Percentiles rank a stretch among this genome's conserved stretches.
These are phyloP conservation scores for Lactifluus subvellereus DNA, from an alignment of 768 basidiomycete species.

Conservation along the genomic window DNA sequence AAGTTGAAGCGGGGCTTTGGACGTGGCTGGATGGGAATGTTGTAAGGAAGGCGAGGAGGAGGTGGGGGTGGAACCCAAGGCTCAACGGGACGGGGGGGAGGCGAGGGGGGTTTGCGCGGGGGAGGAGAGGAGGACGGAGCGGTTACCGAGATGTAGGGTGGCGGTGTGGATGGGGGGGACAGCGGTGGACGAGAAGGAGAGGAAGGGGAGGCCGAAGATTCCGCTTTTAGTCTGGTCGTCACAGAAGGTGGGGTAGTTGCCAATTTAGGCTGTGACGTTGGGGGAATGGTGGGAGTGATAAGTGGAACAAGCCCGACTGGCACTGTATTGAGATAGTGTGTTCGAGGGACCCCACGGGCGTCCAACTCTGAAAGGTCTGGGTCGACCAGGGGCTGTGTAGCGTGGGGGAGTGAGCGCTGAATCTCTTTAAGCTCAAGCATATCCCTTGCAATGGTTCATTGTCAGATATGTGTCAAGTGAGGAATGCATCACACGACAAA, in stretches of 20 bases:
- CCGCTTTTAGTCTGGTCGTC: neutral
- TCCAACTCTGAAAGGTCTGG: slow-evolving; percentile 19
- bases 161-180: slow-evolving; percentile 19
- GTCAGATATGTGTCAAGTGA: slow-evolving; percentile 5
- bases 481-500: neutral
- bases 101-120: neutral
- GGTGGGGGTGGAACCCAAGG: slow-evolving; percentile 19
- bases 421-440: slow-evolving; percentile 26
- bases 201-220: slow-evolving; percentile 1
- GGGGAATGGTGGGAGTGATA: neutral
- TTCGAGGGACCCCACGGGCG: slow-evolving; percentile 17
- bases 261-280: neutral
- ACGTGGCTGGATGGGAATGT: slow-evolving; percentile 16
- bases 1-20: slow-evolving; percentile 21
- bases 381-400: slow-evolving; percentile 14
- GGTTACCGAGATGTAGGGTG: neutral
- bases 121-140: neutral
- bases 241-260: neutral
- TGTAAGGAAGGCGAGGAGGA: slow-evolving; percentile 18
- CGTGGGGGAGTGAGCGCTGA: slow-evolving; percentile 24
- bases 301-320: slow-evolving; percentile 25
- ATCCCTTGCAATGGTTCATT: slow-evolving; percentile 16
- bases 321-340: slow-evolving; percentile 18
- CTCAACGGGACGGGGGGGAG: neutral
- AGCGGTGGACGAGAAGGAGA: slow-evolving; percentile 6